These are phyloP conservation scores for Monilinia laxa DNA, from an alignment of 2,329 filamentous ascomycete species.

Conservation along the genomic window DNA sequence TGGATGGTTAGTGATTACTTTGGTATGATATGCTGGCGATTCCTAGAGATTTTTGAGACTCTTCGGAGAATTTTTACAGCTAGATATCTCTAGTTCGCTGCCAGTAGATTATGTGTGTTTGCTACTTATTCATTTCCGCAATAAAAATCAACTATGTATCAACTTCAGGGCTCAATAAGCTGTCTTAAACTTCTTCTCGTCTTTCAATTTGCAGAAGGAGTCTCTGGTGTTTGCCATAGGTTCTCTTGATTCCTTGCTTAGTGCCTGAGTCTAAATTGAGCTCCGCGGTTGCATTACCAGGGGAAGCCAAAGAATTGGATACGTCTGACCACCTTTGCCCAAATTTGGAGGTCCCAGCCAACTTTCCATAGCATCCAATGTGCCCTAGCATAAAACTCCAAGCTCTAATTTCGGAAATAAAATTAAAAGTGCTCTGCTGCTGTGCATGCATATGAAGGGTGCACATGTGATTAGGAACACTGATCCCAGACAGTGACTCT, in stretches of 20 bases:
- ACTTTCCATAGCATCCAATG: too few relatives aligned
- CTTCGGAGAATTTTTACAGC: neutral
- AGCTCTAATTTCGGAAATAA: too few relatives aligned
- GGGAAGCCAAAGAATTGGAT: neutral
- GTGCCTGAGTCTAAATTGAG: neutral
- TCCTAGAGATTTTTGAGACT: neutral
- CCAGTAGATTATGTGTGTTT: neutral
- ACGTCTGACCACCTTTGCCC: too few relatives aligned
- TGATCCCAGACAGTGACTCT: too few relatives aligned
- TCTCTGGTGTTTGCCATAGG: neutral
- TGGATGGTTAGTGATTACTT: neutral
- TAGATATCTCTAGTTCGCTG: neutral
- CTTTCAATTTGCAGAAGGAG: neutral
- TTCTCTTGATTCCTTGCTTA: neutral
- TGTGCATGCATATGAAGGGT: too few relatives aligned
- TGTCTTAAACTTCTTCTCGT: neutral
- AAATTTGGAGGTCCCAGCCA: too few relatives aligned
- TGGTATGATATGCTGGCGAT: neutral
- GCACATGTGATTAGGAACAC: too few relatives aligned
- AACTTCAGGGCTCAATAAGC: too few relatives aligned
- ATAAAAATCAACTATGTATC: neutral
- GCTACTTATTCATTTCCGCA: neutral
- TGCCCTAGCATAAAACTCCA: too few relatives aligned
- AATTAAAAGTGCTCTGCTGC: too few relatives aligned
- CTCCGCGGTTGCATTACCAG: neutral